phyloP scores from a whole-genome alignment of 164 flowering plant species.

The Aristolochia californica region DNA sequence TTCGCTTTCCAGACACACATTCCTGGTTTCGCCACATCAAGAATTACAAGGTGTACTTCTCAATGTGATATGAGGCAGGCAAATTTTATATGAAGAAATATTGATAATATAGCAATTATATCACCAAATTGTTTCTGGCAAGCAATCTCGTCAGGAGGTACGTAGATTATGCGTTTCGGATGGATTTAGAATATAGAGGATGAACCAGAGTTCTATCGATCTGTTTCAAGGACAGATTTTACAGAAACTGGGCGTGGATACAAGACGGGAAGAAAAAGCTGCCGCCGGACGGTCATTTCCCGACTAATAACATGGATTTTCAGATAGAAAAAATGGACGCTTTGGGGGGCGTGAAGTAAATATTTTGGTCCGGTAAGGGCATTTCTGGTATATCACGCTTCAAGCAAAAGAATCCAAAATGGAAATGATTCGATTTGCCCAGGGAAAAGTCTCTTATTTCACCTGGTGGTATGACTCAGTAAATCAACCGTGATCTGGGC shows the following conservation, averaged over 20 bases:
- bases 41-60: neutral
- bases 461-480: too few species aligned
- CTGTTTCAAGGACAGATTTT: neutral
- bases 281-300: neutral
- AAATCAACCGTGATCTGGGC: too few species aligned
- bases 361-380: neutral
- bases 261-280: too few species aligned
- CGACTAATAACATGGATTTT: constrained; percentile 8
- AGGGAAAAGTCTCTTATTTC: too few species aligned
- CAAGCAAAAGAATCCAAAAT: neutral
- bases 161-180: too few species aligned
- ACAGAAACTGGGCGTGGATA: neutral
- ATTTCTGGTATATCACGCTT: neutral
- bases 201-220: too few species aligned
- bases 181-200: too few species aligned
- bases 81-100: too few species aligned
- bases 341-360: neutral
- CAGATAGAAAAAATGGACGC: constrained; percentile 1
- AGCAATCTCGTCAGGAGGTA: too few species aligned
- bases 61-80: too few species aligned
- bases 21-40: constrained; percentile 23
- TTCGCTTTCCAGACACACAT: constrained; percentile 75
- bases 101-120: too few species aligned
- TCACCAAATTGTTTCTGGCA: too few species aligned
- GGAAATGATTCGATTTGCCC: neutral